Evolutionary conservation across 306 rosid species (phyloP).

Genomic region (Vicia sativa): DNA sequence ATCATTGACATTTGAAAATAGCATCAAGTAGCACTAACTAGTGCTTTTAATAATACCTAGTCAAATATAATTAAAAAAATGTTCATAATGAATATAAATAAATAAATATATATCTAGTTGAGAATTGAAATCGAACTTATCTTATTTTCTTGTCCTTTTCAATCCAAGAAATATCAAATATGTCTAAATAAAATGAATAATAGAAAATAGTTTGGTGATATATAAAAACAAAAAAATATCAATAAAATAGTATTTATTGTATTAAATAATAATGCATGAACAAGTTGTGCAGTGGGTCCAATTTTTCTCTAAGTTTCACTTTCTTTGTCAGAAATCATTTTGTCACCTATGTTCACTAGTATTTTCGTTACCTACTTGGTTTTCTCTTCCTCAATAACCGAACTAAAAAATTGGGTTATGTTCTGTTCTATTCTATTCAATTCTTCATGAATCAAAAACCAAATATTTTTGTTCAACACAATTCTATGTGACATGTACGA

Average conservation of each 20-base stretch:
- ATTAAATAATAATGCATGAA: background rate
- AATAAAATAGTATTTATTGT: background rate
- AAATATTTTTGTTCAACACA: conserved; percentile 38
- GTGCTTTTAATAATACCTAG: background rate
- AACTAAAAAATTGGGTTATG: conserved; percentile 7
- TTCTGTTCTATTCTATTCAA: conserved; percentile 22
- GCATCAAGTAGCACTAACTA: background rate
- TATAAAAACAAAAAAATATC: background rate
- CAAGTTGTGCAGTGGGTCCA: conserved; percentile 28
- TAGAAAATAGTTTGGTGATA: background rate
- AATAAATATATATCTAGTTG: no score
- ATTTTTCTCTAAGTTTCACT: conserved; percentile 14
- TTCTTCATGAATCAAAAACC: background rate
- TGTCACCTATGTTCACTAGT: conserved; percentile 32
- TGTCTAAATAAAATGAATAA: background rate
- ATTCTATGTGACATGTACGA: conserved; percentile 26
- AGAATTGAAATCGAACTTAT: no score
- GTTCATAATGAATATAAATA: no score
- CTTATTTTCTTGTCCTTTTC: no score
- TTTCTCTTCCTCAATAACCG: conserved; percentile 39
- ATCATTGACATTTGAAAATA: conserved; percentile 4
- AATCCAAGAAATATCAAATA: no score
- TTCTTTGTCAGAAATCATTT: conserved; percentile 16
- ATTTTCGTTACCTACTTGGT: conserved; percentile 32
- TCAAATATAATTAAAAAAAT: background rate